Evolutionary conservation across 176 grass and related monocot species (phyloP).

Genomic region (Saccharum officinarum): DNA sequence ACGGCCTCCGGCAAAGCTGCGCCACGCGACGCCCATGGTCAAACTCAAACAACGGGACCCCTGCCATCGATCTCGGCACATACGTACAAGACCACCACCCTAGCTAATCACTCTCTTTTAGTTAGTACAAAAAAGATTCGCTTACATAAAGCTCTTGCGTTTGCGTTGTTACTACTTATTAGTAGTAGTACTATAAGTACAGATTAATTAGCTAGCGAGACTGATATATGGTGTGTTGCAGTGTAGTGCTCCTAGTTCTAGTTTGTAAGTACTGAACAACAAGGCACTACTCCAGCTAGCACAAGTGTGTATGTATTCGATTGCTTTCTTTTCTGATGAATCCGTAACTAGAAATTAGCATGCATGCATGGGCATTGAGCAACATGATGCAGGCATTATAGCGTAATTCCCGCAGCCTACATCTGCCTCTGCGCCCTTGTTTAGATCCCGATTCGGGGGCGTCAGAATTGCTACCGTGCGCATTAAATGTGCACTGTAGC

Average conservation of each 20-base stretch:
- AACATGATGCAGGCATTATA: neutral
- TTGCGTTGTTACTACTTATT: too few species aligned
- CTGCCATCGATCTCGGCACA: neutral
- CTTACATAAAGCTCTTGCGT: neutral
- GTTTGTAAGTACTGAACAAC: neutral
- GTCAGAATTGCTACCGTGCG: too few species aligned
- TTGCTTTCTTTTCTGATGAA: neutral
- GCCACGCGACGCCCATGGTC: constrained; percentile 19
- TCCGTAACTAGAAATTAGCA: neutral
- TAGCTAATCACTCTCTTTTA: constrained; percentile 8
- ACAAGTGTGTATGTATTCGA: too few species aligned
- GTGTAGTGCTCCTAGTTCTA: neutral
- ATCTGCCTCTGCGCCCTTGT: neutral
- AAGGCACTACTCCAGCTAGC: neutral
- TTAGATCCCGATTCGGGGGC: too few species aligned
- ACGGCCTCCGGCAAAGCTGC: constrained; percentile 19
- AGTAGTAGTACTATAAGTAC: neutral
- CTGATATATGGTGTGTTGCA: neutral
- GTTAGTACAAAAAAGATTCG: neutral
- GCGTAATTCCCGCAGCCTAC: neutral
- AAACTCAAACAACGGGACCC: constrained; percentile 21
- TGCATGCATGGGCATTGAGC: neutral
- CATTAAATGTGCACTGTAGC: too few species aligned
- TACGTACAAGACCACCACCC: neutral
- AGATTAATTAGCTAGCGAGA: neutral